Percentiles rank a stretch among this genome's conserved stretches.
Evolutionary conservation across 257 asterid species (phyloP).

Genomic region (Echites panduratus): DNA sequence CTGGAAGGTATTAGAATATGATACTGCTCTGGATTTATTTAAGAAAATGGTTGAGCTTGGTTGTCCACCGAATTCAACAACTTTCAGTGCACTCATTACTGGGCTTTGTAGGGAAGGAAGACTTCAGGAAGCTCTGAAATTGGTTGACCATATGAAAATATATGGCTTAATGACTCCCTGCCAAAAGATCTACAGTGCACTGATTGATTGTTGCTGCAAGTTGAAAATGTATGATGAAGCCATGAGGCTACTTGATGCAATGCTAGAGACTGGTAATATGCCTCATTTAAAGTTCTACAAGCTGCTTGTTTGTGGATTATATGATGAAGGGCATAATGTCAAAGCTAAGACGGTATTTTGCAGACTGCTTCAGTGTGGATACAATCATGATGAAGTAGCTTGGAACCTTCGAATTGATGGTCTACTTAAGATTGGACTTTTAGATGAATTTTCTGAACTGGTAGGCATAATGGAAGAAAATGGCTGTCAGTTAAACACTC

Average conservation of each 20-base stretch:
- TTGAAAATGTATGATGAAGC: slow-evolving; percentile 50
- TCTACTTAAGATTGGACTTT: slow-evolving; percentile 47
- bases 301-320: slow-evolving; percentile 56
- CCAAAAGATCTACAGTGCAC: slow-evolving; percentile 42
- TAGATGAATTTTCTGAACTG: slow-evolving; percentile 45
- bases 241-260: slow-evolving; percentile 34
- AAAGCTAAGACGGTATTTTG: slow-evolving; percentile 45
- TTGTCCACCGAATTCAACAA: slow-evolving; percentile 37
- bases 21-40: slow-evolving; percentile 44
- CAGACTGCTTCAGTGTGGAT: slow-evolving; percentile 50
- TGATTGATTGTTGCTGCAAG: slow-evolving; percentile 53
- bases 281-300: slow-evolving; percentile 51
- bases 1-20: slow-evolving; percentile 60
- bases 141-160: slow-evolving; percentile 50
- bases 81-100: slow-evolving; percentile 41
- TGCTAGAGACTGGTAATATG: slow-evolving; percentile 38
- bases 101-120: slow-evolving; percentile 68
- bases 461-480: slow-evolving; percentile 45
- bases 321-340: slow-evolving; percentile 41
- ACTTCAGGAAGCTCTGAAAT: slow-evolving; percentile 41
- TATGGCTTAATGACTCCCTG: slow-evolving; percentile 32
- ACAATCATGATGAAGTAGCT: slow-evolving; percentile 65
- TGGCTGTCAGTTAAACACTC: slow-evolving; percentile 48
- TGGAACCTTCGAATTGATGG: slow-evolving; percentile 80
- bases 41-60: slow-evolving; percentile 56